phyloP scores from a whole-genome alignment of 768 basidiomycete species.

The Gymnopilus junonius region DNA sequence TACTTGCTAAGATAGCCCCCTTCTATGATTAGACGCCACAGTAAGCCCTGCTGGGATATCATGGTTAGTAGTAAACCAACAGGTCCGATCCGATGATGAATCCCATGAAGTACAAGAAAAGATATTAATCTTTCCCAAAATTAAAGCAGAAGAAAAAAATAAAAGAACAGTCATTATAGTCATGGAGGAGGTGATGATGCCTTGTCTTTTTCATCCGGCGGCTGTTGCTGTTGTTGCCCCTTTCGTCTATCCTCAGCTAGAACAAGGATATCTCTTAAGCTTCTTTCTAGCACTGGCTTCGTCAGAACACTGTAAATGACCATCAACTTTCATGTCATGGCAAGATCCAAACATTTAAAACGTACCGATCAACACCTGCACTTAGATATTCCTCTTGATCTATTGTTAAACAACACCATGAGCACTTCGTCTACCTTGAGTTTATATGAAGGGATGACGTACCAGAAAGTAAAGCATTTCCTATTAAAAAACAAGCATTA shows the following conservation, averaged over 20 bases:
- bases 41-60: not conserved
- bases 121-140: not conserved
- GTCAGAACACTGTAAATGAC: constrained; percentile 61
- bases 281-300: constrained; percentile 77
- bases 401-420: constrained; percentile 28
- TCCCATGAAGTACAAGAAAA: not conserved
- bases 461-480: constrained; percentile 58
- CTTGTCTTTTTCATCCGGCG: constrained; percentile 1
- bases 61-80: constrained; percentile 4
- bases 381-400: constrained; percentile 79
- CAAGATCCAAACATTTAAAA: constrained; percentile 12
- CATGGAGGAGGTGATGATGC: constrained; percentile 4
- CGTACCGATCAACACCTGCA: constrained; percentile 78
- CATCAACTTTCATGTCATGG: constrained; percentile 11
- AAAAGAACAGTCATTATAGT: constrained; percentile 5
- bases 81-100: not conserved
- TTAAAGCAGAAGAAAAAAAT: not conserved
- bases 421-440: constrained; percentile 2
- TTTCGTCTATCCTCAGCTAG: constrained; percentile 52
- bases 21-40: constrained; percentile 1
- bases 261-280: constrained; percentile 47
- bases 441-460: constrained; percentile 22
- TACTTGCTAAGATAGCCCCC: not conserved
- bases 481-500: constrained; percentile 28
- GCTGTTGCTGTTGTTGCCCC: constrained; percentile 16